Conservation (phyloP, 331 rosid species). For the Telfairia occidentalis region DNA sequence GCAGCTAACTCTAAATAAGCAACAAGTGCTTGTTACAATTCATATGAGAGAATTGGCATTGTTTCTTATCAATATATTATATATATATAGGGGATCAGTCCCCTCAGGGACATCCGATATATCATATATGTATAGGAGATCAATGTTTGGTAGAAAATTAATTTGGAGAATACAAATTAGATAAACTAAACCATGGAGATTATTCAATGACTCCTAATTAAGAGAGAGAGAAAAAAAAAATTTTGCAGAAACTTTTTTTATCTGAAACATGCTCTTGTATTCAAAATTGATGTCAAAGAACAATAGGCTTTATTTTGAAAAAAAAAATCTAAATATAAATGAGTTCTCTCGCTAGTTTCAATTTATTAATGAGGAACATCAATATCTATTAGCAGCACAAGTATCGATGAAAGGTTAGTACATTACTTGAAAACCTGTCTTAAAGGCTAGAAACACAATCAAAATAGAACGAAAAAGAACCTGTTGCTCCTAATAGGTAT, state of each 20-base stretch:
- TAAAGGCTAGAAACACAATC: neutral
- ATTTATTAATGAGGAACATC: neutral
- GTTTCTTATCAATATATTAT: too few relatives aligned
- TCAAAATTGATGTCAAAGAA: neutral
- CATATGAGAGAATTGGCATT: too few relatives aligned
- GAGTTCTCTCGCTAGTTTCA: neutral
- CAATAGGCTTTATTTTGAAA: neutral
- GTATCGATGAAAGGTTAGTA: neutral
- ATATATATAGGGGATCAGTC: too few relatives aligned
- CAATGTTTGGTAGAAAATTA: neutral
- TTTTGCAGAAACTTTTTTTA: neutral
- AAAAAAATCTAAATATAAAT: neutral
- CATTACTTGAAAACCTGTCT: neutral
- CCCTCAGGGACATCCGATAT: too few relatives aligned
- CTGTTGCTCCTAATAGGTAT: constrained; percentile 25
- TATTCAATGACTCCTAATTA: neutral
- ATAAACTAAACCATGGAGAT: neutral
- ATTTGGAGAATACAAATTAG: neutral
- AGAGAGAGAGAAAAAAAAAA: neutral
- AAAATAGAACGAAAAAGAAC: constrained; percentile 13
- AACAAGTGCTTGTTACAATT: neutral
- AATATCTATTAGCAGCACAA: neutral
- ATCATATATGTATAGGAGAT: neutral
- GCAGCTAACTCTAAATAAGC: neutral
- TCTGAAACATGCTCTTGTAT: neutral